Evolutionary conservation across 768 basidiomycete species (phyloP), one percentile per base, ranked within the genome.

Genomic region (Hygrophorus pudorinus): DNA sequence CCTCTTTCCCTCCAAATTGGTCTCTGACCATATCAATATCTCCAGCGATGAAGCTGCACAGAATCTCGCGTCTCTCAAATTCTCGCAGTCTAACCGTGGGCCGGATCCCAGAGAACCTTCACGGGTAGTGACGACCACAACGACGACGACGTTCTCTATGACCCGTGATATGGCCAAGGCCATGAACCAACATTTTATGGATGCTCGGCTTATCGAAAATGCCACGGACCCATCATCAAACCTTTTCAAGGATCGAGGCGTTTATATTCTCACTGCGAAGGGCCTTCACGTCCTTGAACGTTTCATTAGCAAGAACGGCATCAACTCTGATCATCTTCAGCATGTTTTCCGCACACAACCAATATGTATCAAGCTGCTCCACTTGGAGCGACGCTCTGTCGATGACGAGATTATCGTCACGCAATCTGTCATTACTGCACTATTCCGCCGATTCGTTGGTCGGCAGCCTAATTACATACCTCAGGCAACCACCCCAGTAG

Each of bases 151-250:
- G 28, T 99, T 99, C 70, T 91, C 91, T 49, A 98, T 99, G 96
- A 90, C 91, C 53, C 85, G 96, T 54, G 96, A 99, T 36, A 98
- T 99, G 88, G 96, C 96, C 51, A 98, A 97, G 68, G 91, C 90
- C 28, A 98, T 99, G 84, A 88, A 90, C 67, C 96, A 99, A 65
- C 92, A 98, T 61, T 98, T 98, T 60, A 96, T 99, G 90, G 96
- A 98, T 53, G 92, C 96, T 46, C 88, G 92, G 51, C 74, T 98
- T 50, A 92, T 98, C 52, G 93, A 97, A 66, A 97, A 97, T 60
- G 94, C 91, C 12, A 79, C 88, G 13, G 96, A 99, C 65, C 84
- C 85, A 28, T 72, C 75, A 17, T 85, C 85, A 12, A 82, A 84
- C 54, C 74, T 87, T 32, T 99, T 99, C 82, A 97, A 97, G 68